Evolutionary conservation across 2,329 filamentous ascomycete species (phyloP), one percentile per base, ranked within the genome.

Genomic region (Huntiella omanensis): DNA sequence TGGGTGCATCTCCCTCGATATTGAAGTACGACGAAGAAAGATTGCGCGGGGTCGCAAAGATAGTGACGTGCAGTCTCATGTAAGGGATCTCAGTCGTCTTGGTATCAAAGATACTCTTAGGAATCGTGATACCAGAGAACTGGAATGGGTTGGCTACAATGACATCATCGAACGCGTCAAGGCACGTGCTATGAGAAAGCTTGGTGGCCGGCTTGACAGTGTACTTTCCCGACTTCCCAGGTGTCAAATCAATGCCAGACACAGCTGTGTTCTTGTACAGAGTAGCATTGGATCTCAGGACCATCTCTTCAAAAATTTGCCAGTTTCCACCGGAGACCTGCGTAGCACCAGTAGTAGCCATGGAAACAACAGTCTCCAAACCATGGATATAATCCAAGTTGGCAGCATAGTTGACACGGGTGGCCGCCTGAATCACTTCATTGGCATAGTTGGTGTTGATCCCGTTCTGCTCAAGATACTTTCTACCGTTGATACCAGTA

Each of bases 401-500:
- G 42, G 87, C 84, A 1, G 83, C 91, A 62, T 95, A 98, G 60
- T 96, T 96, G 52, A 95, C 88, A 15, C 91, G 73, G 1, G 91
- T 95, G 48, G 78, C 82, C 1, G 88, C 84, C 62, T 96, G 88
- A 19, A 96, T 75, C 41, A 98, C 75, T 43, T 98, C 84, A 11
- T 74, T 73, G 0, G 78, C 68, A 58, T 93, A 96, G 0, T 65
- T 58, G 4, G 12, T 19, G 35, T 37, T 50, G 53, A 72, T 69
- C 40, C 73, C 72, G 54, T 85, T 82, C 35, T 71, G 63, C 19
- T 66, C 66, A 10, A 96, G 64, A 52, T 79, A 82, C 55, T 86
- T 73, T 50, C 77, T 68, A 4, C 87, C 91, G 0, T 86, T 85
- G 6, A 77, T 60, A 0, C 73, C 71, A 0, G 83, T 88, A 1